Evolutionary conservation across 208 protist species (phyloP), one percentile per base, ranked within the genome.

Genomic region (Crithidia sp.): DNA sequence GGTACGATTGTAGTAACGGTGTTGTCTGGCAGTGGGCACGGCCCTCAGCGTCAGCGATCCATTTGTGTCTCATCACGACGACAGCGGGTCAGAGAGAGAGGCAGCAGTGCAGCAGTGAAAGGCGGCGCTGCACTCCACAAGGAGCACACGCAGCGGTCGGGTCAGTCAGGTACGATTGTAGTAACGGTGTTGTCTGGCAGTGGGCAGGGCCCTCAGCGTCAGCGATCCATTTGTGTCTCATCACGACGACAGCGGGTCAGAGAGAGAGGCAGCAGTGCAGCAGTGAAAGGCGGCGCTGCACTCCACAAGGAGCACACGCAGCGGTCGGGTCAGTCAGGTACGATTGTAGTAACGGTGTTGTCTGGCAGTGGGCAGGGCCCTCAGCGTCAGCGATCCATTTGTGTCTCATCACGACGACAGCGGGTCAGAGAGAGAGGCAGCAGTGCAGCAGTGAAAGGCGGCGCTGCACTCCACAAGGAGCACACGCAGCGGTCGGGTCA

Each of bases 331-430:
- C 45, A 2, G 9, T 36, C 41, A 37, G 43, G 41, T 63, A 52
- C 41, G 41, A 50, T 56, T 63, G 14, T 63, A 49, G 65, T 73
- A 62, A 76, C 19, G 68, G 58, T 65, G 6, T 61, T 60, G 66
- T 71, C 66, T 71, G 41, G 43, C 66, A 71, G 59, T 7, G 43
- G 55, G 66, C 43, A 28, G 41, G 12, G 66, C 66, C 66, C 66
- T 71, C 66, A 71, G 66, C 41, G 66, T 71, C 66, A 71, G 66
- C 66, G 66, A 71, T 71, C 66, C 66, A 71, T 71, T 61, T 52
- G 55, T 71, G 2, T 62, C 54, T 71, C 66, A 71, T 71, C 66
- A 60, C 19, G 55, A 0, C 9, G 43, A n/a, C 49, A 55, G 37
- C 54, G n/a, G n/a, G 49, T 49, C n/a, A 7, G 37, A n/a, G 2